Conservation (phyloP, 345 rosid genomes). For the sweet orange (Citrus sinensis) region DVS_A1.0 CM039167.1:1710501-1711000, state of each 20-base stretch:
- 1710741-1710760: constrained; percentile 87
- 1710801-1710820: constrained; percentile 83
- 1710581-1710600: constrained; percentile 6
- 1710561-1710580: constrained; percentile 9
- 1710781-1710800: constrained; percentile 96
- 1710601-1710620: not conserved
- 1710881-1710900: constrained; percentile 90
- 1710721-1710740: constrained; percentile 75
- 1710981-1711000: constrained; percentile 36
- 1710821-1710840: constrained; percentile 89
- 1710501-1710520: constrained; percentile 34
- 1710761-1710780: constrained; percentile 67
- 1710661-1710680: constrained; percentile 59
- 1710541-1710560: constrained; percentile 22
- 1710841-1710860: constrained; percentile 94
- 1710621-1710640: not conserved
- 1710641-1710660: not conserved
- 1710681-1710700: constrained; percentile 26
- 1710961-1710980: constrained; percentile 15
- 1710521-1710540: constrained; percentile 37
- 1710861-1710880: constrained; percentile 85
- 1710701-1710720: constrained; percentile 28
- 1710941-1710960: constrained; percentile 8
- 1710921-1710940: constrained; percentile 29
- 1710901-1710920: constrained; percentile 96